Percentiles rank a stretch among this genome's conserved stretches.
These are phyloP conservation scores for Pholiota adiposa DNA, from an alignment of 1,284 basidiomycete species.

Conservation along the genomic window DNA sequence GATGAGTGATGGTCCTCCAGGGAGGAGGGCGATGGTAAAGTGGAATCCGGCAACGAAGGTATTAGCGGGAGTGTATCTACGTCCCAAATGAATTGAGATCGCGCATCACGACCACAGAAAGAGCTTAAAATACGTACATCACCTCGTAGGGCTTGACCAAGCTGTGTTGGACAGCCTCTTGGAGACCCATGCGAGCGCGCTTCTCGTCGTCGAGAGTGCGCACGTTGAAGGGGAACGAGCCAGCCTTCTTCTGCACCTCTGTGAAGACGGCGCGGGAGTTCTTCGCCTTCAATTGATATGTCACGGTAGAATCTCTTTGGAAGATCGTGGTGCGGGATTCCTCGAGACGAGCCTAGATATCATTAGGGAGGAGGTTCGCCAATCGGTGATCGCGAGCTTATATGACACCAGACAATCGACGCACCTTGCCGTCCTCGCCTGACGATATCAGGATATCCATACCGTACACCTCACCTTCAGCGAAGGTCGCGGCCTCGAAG, in stretches of 20 bases:
- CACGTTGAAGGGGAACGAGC: slow-evolving; percentile 97
- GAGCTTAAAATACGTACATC: slow-evolving; percentile 58
- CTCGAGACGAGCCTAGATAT: slow-evolving; percentile 78
- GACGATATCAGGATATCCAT: slow-evolving; percentile 94
- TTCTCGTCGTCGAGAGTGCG: slow-evolving; percentile 95
- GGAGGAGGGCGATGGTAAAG: slow-evolving; percentile 90
- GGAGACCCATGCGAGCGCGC: slow-evolving; percentile 91
- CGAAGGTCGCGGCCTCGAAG: slow-evolving; percentile 83
- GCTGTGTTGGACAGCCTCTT: slow-evolving; percentile 94
- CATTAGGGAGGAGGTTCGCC: background rate
- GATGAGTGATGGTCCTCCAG: slow-evolving; percentile 84
- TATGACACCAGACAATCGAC: slow-evolving; percentile 13
- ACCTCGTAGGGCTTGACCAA: slow-evolving; percentile 92
- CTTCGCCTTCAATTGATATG: slow-evolving; percentile 98
- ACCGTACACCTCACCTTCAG: slow-evolving; percentile 95
- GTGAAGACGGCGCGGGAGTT: slow-evolving; percentile 94
- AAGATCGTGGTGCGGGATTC: slow-evolving; percentile 92
- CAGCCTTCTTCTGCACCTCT: slow-evolving; percentile 97
- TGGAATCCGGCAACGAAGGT: slow-evolving; percentile 93
- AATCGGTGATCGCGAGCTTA: background rate
- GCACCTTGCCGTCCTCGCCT: slow-evolving; percentile 86
- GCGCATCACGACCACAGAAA: slow-evolving; percentile 1
- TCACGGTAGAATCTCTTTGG: slow-evolving; percentile 88
- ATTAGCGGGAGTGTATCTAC: slow-evolving; percentile 77
- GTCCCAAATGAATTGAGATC: slow-evolving; percentile 1